Percentiles rank a stretch among this genome's conserved stretches.
Conservation (phyloP, 306 rosid species). For the Adenanthera pavonina region DNA sequence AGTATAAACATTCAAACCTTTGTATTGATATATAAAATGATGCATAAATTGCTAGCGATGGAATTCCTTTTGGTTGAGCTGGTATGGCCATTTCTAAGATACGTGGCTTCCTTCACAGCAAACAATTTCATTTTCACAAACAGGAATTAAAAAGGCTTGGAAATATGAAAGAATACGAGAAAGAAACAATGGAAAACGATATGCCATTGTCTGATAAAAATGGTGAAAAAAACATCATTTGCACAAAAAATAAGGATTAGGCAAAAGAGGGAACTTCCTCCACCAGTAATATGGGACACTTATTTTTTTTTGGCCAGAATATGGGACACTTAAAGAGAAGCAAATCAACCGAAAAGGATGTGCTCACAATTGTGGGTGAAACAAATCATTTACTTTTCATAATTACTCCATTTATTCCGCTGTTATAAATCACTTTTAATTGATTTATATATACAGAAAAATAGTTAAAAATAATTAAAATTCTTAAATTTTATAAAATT, state of each 20-base stretch:
- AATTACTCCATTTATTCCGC: too few relatives aligned
- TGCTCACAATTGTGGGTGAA: background rate
- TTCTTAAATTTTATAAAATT: too few relatives aligned
- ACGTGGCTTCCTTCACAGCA: background rate
- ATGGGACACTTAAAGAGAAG: background rate
- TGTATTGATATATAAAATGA: background rate
- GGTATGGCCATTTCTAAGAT: background rate
- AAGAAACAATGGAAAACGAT: background rate
- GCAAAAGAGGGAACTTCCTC: background rate
- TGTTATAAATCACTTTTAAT: too few relatives aligned
- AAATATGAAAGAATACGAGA: background rate
- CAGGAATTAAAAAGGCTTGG: background rate
- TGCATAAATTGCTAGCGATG: background rate
- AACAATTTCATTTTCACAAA: background rate
- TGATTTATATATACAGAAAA: too few relatives aligned
- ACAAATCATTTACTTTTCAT: background rate
- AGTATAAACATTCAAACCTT: too few relatives aligned
- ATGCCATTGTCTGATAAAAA: background rate
- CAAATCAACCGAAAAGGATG: background rate
- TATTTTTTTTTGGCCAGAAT: too few relatives aligned
- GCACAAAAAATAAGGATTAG: background rate
- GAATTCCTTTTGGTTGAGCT: background rate
- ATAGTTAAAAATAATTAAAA: too few relatives aligned
- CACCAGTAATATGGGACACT: background rate
- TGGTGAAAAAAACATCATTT: background rate